phyloP scores from a whole-genome alignment of 805 yeast species.

The Candida nanaspora region DNA sequence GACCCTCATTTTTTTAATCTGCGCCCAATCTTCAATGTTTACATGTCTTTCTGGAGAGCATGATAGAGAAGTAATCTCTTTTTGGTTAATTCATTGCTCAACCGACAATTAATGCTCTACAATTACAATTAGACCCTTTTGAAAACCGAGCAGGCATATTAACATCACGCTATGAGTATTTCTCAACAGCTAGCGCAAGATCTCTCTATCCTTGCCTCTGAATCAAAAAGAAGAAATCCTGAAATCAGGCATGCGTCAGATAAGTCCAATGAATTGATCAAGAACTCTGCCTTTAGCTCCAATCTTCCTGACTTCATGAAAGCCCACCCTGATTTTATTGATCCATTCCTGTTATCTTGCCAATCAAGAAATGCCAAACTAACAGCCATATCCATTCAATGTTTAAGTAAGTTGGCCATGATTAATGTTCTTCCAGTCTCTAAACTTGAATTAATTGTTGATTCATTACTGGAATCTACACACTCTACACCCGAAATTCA shows the following conservation, averaged over 20 bases:
- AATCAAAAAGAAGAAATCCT: conserved; percentile 61
- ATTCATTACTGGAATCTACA: conserved; percentile 66
- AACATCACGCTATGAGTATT: conserved; percentile 29
- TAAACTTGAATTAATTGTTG: conserved; percentile 49
- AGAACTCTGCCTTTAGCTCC: conserved; percentile 27
- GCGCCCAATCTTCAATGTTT: too few species aligned
- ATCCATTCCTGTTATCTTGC: conserved; percentile 70
- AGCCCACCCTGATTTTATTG: conserved; percentile 38
- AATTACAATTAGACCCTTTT: too few species aligned
- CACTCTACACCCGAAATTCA: conserved; percentile 77
- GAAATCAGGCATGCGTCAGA: conserved; percentile 60
- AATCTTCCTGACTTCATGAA: background rate
- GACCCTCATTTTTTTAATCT: too few species aligned
- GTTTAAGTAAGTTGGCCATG: conserved; percentile 55
- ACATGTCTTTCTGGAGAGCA: too few species aligned
- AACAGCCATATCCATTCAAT: conserved; percentile 63
- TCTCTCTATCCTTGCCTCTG: conserved; percentile 52
- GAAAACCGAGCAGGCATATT: too few species aligned
- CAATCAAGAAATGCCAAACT: conserved; percentile 69
- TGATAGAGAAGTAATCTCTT: too few species aligned
- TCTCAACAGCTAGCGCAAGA: conserved; percentile 49
- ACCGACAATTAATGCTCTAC: background rate
- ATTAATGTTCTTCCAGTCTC: conserved; percentile 46
- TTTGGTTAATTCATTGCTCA: too few species aligned
- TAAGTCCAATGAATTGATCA: conserved; percentile 40